Percentiles rank a stretch among this genome's conserved stretches.
Conservation (phyloP, 805 yeast genomes). For the Ascoidea asiatica region DNA sequence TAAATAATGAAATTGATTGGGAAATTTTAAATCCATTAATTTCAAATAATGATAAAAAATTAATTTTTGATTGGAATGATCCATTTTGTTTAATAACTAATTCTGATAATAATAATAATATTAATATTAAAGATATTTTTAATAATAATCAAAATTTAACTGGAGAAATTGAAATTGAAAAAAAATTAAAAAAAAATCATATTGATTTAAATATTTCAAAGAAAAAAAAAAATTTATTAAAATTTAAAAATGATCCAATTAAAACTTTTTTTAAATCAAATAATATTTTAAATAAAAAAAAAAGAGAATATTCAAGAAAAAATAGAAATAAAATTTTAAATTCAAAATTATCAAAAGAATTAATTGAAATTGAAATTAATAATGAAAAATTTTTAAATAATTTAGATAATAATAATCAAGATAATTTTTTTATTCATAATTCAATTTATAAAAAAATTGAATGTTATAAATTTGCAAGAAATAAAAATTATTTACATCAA, state of each 20-base stretch:
- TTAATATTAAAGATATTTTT: neutral
- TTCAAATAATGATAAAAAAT: no score
- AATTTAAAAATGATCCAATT: neutral
- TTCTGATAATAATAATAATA: neutral
- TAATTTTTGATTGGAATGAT: neutral
- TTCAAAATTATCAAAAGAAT: no score
- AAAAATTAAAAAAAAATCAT: neutral
- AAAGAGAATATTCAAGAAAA: no score
- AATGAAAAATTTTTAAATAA: neutral
- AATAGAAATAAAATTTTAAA: no score
- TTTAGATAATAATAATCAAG: neutral
- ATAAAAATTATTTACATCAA: slow-evolving; percentile 35
- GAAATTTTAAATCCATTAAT: neutral
- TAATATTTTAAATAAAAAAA: no score
- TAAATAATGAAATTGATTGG: neutral
- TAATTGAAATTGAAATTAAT: neutral
- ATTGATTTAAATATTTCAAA: neutral
- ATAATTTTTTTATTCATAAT: no score
- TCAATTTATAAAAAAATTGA: slow-evolving; percentile 1
- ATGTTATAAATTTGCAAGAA: slow-evolving; percentile 48
- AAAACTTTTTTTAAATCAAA: neutral
- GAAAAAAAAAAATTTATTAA: no score
- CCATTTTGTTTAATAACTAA: neutral
- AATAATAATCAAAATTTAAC: no score
- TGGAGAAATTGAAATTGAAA: neutral